These are phyloP conservation scores for Corymbia citriodora DNA, from an alignment of 441 rosid species.

Conservation along the genomic window DNA sequence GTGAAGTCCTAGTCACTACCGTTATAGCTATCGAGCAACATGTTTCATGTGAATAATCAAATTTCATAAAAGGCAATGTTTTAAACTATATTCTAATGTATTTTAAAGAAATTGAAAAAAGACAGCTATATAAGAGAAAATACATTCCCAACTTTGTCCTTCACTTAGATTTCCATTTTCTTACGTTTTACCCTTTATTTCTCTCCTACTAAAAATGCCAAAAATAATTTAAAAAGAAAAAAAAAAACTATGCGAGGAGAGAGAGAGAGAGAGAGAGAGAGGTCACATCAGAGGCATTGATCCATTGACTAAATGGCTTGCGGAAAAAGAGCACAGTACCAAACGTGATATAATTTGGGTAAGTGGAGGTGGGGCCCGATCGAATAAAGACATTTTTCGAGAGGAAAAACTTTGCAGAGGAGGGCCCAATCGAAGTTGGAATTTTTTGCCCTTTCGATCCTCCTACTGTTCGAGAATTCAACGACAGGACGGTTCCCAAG, in stretches of 20 bases:
- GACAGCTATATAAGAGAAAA: not conserved
- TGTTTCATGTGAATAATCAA: not conserved
- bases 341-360: not conserved
- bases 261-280: not conserved
- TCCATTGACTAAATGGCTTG: not conserved
- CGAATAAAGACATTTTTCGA: not conserved
- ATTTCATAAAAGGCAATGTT: not conserved
- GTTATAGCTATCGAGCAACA: rapidly evolving
- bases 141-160: not conserved
- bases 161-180: not conserved
- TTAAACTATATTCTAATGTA: not conserved
- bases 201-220: not conserved
- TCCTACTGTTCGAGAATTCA: not conserved
- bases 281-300: not conserved
- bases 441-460: not conserved
- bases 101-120: not conserved
- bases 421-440: not conserved
- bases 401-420: not conserved
- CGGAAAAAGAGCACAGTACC: not conserved
- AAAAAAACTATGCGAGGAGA: not conserved
- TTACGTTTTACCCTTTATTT: not conserved
- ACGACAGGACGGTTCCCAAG: not conserved
- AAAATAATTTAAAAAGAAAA: not conserved
- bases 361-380: not conserved
- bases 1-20: rapidly evolving